Base-by-base conservation (phyloP, 1,139 yeast species). In the Oligophagozyma castellii region DNA sequence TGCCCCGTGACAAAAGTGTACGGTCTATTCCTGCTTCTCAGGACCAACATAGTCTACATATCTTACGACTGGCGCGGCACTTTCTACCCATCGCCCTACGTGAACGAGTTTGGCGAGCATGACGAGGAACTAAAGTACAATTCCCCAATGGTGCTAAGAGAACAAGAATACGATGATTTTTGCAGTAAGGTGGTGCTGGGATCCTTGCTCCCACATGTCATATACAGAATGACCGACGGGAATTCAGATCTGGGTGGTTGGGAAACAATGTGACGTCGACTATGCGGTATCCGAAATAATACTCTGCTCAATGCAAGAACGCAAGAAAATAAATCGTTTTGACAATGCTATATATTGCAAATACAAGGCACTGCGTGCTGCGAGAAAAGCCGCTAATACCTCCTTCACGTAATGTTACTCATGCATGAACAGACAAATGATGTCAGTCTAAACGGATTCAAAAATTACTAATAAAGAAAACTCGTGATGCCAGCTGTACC, bases 201-300 rank as follows among this genome's bases (percentile, higher is more conserved):
- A 35, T 92, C 84, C 47, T 80, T 79, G 44, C 62, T 81, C 10
- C 76, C 84, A 2, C 83, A 81, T 42, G 63, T 66, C 32, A 74
- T 86, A 26, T 86, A 83, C 1, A 63, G 96, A 40, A 74, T 73
- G 39, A 62, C 89, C 19, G 95, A 86, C 42, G 71, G 75, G 26
- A 71, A 68, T 5, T 56, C 75, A 21, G 96, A 89, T 53, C 71
- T 79, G 20, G 96, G 96, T 8, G 96, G 96, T 1, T 89, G 98
- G 98, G 92, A 79, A 43, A 81, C 95, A 1, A 59, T 86, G 46
- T 86, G 59, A 48, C 7, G 14, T 23, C 5, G 24, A 22, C 12
- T 21, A n/a, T n/a, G n/a, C n/a, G n/a, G n/a, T n/a, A n/a, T n/a
- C 24, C 22, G 20, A 22, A n/a, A 10, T 14, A 21, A 11, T 16